Conservation (phyloP, 2,329 filamentous ascomycete genomes). For the Falciphora oryzae region DNA sequence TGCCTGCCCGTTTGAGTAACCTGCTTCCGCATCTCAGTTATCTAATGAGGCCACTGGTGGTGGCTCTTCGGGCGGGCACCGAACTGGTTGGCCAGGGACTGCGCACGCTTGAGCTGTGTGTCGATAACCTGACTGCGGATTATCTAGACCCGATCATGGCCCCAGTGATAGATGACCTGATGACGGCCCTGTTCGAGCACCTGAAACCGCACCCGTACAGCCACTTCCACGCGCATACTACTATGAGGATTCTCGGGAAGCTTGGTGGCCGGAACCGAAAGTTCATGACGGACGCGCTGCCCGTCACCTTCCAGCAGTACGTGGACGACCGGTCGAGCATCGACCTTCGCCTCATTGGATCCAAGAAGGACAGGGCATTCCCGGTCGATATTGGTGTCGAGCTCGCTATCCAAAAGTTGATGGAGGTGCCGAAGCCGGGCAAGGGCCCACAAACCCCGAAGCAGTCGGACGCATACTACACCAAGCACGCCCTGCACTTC, state of each 20-base stretch:
- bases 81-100: constrained; percentile 94
- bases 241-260: constrained; percentile 94
- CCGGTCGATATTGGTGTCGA: constrained; percentile 83
- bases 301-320: constrained; percentile 76
- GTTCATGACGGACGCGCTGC: constrained; percentile 84
- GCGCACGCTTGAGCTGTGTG: constrained; percentile 88
- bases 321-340: constrained; percentile 85
- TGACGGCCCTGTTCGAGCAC: constrained; percentile 96
- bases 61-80: constrained; percentile 82
- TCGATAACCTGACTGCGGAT: constrained; percentile 96
- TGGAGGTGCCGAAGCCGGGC: constrained; percentile 64
- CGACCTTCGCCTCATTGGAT: constrained; percentile 82
- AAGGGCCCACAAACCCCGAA: constrained; percentile 42
- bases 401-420: constrained; percentile 79
- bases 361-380: constrained; percentile 82
- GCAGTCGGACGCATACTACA: constrained; percentile 76
- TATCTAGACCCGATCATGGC: constrained; percentile 99
- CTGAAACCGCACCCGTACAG: constrained; percentile 90
- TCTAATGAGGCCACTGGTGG: constrained; percentile 95
- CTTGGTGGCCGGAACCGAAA: constrained; percentile 92
- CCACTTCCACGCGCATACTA: constrained; percentile 96
- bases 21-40: constrained; percentile 92
- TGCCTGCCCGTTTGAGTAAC: constrained; percentile 90
- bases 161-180: constrained; percentile 95
- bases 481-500: constrained; percentile 84